Conservation (phyloP, 1,139 yeast species). For the Debaryomyces psychrophilus region DNA sequence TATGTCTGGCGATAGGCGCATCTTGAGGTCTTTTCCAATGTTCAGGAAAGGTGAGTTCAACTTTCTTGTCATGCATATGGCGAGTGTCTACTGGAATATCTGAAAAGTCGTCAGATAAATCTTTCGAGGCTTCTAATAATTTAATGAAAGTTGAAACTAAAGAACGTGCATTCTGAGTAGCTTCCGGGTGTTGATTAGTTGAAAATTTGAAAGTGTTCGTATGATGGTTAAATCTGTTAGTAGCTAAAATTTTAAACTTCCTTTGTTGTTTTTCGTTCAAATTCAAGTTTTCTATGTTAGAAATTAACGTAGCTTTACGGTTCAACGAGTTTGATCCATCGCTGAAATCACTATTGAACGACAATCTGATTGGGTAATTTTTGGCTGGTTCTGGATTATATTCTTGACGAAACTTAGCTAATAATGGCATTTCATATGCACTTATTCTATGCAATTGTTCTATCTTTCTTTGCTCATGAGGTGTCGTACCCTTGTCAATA, state of each 20-base stretch:
- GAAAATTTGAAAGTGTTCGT: conserved; percentile 65
- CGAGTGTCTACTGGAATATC: conserved; percentile 85
- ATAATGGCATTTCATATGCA: conserved; percentile 89
- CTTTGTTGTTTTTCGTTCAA: conserved; percentile 59
- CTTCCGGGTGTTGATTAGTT: conserved; percentile 65
- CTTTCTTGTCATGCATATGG: conserved; percentile 56
- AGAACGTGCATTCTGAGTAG: conserved; percentile 84
- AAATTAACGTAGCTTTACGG: conserved; percentile 65
- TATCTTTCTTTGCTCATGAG: conserved; percentile 40
- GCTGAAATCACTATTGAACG: conserved; percentile 73
- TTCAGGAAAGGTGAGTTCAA: conserved; percentile 64
- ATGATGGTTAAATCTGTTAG: conserved; percentile 69
- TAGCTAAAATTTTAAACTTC: conserved; percentile 79
- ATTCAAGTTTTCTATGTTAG: conserved; percentile 56
- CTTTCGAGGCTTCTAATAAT: conserved; percentile 68
- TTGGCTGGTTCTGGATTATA: conserved; percentile 49
- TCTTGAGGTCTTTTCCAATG: conserved; percentile 83
- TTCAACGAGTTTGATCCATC: conserved; percentile 70
- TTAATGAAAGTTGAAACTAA: conserved; percentile 65
- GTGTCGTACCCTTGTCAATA: conserved; percentile 38
- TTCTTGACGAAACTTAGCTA: conserved; percentile 71
- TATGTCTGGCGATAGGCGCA: conserved; percentile 50
- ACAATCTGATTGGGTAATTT: conserved; percentile 63
- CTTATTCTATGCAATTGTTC: conserved; percentile 71
- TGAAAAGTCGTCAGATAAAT: conserved; percentile 60